Evolutionary conservation across 805 yeast species (phyloP).

Genomic region (Cyberlindnera subsufficiens): DNA sequence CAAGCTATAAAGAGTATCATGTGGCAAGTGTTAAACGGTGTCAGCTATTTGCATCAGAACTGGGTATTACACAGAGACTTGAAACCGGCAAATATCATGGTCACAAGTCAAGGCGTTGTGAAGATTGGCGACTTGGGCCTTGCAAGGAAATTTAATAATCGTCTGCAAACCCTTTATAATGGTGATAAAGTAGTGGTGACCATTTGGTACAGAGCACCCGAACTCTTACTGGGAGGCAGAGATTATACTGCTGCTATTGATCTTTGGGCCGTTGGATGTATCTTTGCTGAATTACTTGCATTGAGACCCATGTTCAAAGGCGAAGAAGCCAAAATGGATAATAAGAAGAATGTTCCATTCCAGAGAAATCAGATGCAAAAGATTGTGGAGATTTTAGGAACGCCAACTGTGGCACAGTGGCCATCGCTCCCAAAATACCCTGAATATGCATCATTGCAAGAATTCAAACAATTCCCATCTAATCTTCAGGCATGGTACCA

Average conservation of each 20-base stretch:
- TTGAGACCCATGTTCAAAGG: constrained; percentile 94
- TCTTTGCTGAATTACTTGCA: constrained; percentile 83
- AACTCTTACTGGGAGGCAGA: constrained; percentile 79
- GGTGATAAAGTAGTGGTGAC: constrained; percentile 97
- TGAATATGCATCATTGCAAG: constrained; percentile 63
- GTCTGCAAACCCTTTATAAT: constrained; percentile 77
- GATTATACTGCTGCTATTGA: constrained; percentile 93
- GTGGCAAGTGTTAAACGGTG: constrained; percentile 92
- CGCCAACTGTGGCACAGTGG: constrained; percentile 80
- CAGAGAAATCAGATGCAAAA: constrained; percentile 89
- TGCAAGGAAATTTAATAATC: constrained; percentile 82
- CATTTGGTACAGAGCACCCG: constrained; percentile 96
- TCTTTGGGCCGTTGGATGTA: constrained; percentile 95
- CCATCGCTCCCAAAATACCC: constrained; percentile 75
- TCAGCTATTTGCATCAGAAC: constrained; percentile 85
- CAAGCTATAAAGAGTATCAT: constrained; percentile 74
- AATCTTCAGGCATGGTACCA: constrained; percentile 83
- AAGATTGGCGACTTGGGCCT: constrained; percentile 94
- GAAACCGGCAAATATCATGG: constrained; percentile 98
- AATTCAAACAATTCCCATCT: constrained; percentile 52
- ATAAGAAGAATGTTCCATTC: constrained; percentile 88
- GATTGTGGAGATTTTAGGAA: constrained; percentile 88
- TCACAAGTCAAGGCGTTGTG: constrained; percentile 80
- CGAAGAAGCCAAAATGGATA: constrained; percentile 94
- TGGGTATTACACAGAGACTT: constrained; percentile 96